These are phyloP conservation scores for Thelonectria discophora DNA, from an alignment of 2,329 filamentous ascomycete genomes.

Conservation along the genomic window DNA sequence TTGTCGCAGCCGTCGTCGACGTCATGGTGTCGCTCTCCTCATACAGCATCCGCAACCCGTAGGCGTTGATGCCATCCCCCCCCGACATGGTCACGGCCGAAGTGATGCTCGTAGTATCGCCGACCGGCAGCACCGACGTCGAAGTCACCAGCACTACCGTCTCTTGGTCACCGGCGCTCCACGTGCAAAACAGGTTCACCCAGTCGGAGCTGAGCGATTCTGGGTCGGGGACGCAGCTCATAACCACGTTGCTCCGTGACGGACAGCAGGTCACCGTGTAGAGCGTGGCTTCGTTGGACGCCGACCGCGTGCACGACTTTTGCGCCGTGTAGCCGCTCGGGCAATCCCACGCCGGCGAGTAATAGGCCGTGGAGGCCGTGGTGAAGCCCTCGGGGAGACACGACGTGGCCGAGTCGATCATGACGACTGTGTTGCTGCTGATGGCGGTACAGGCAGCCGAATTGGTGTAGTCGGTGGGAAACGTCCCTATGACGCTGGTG, in stretches of 20 bases:
- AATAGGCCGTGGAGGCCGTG: conserved; percentile 40
- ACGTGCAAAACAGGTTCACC: conserved; percentile 46
- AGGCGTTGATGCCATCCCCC: conserved; percentile 45
- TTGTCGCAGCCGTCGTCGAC: conserved; percentile 24
- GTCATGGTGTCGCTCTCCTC: conserved; percentile 41
- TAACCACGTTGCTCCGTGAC: conserved; percentile 33
- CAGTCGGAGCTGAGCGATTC: conserved; percentile 35
- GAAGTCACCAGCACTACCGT: conserved; percentile 41
- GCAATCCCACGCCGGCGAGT: conserved; percentile 46
- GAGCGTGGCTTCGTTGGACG: conserved; percentile 35
- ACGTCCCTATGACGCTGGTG: conserved; percentile 26
- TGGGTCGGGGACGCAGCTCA: conserved; percentile 44
- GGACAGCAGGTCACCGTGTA: conserved; percentile 51
- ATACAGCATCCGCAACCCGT: conserved; percentile 48
- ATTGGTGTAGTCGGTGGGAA: conserved; percentile 28
- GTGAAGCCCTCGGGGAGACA: conserved; percentile 45
- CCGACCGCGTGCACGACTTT: conserved; percentile 40
- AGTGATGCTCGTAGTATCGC: conserved; percentile 35
- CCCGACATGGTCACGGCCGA: conserved; percentile 31
- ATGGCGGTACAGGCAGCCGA: conserved; percentile 23
- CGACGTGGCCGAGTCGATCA: conserved; percentile 39
- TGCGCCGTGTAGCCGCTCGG: conserved; percentile 44
- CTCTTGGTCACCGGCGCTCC: conserved; percentile 41
- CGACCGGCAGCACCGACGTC: conserved; percentile 28
- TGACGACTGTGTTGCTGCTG: conserved; percentile 25